These are phyloP conservation scores for Boletus sp. DNA, from an alignment of 768 basidiomycete species.

Conservation along the genomic window DNA sequence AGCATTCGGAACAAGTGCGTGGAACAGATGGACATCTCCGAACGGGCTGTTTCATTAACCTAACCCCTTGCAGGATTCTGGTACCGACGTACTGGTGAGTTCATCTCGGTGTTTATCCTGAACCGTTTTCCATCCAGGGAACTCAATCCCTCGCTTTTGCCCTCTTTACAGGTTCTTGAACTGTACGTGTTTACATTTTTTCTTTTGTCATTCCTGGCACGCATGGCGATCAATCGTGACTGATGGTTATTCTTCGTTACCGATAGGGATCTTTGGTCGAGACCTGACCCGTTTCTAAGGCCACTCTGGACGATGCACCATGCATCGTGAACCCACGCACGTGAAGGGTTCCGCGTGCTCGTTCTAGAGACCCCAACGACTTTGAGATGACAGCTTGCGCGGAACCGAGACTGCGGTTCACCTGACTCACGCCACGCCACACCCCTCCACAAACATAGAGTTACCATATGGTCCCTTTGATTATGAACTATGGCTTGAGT, in stretches of 20 bases:
- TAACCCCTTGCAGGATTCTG: slow-evolving; percentile 43
- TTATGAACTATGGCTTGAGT: slow-evolving; percentile 1
- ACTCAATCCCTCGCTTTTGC: slow-evolving; percentile 5
- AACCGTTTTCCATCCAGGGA: slow-evolving; percentile 9
- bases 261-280: slow-evolving; percentile 68
- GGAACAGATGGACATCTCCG: slow-evolving; percentile 2
- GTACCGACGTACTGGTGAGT: slow-evolving; percentile 65
- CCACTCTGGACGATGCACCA: not conserved
- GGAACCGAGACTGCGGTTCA: not conserved
- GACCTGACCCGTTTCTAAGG: slow-evolving; percentile 66
- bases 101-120: slow-evolving; percentile 7
- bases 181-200: slow-evolving; percentile 42
- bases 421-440: not conserved
- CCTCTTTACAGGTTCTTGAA: slow-evolving; percentile 59
- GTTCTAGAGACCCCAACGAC: too few species aligned
- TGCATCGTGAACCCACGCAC: not conserved
- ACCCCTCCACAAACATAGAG: slow-evolving; percentile 12
- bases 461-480: slow-evolving; percentile 6
- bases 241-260: slow-evolving; percentile 7
- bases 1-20: slow-evolving; percentile 68
- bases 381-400: not conserved
- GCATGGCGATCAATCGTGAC: slow-evolving; percentile 13
- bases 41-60: slow-evolving; percentile 6
- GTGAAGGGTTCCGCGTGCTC: not conserved
- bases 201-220: slow-evolving; percentile 5